Conservation (phyloP, 345 rosid species). For the Pistacia vera region DNA sequence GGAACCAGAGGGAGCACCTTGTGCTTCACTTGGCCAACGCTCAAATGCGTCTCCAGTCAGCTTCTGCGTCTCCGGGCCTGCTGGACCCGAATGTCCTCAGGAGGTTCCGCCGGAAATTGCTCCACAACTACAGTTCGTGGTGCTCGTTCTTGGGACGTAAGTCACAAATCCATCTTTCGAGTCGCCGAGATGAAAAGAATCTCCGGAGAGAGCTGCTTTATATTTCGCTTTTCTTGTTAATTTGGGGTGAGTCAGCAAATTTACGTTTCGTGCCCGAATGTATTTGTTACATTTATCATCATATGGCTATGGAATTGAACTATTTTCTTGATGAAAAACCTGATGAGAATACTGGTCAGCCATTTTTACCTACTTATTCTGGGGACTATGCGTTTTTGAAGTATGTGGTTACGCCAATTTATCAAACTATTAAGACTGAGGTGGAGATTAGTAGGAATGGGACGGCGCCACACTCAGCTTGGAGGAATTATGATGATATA, state of each 20-base stretch:
- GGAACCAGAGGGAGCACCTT: slow-evolving; percentile 86
- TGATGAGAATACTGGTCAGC: slow-evolving; percentile 61
- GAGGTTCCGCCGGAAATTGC: slow-evolving; percentile 58
- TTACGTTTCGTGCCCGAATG: slow-evolving; percentile 62
- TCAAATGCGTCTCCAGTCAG: slow-evolving; percentile 76
- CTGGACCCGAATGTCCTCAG: slow-evolving; percentile 68
- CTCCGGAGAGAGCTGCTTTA: slow-evolving; percentile 59
- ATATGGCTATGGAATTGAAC: slow-evolving; percentile 61
- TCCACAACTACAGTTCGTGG: slow-evolving; percentile 72
- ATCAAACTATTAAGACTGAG: slow-evolving; percentile 58
- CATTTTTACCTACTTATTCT: slow-evolving; percentile 47
- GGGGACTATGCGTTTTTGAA: slow-evolving; percentile 68
- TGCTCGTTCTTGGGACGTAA: slow-evolving; percentile 61
- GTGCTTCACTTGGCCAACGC: slow-evolving; percentile 88
- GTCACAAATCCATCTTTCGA: slow-evolving; percentile 42
- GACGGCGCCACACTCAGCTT: slow-evolving; percentile 71
- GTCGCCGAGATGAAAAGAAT: slow-evolving; percentile 12
- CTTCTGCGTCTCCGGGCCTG: slow-evolving; percentile 46
- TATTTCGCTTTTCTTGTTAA: slow-evolving; percentile 48
- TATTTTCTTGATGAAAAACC: slow-evolving; percentile 32
- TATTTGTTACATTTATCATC: slow-evolving; percentile 58
- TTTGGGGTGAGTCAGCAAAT: slow-evolving; percentile 74
- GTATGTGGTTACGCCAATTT: slow-evolving; percentile 65
- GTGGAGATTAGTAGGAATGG: slow-evolving; percentile 69
- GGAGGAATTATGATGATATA: slow-evolving; percentile 94